A percentile compares a stretch with the other conserved stretches of the same genome.
Evolutionary conservation across 805 yeast species (phyloP).

Genomic region (Yarrowia sp.): DNA sequence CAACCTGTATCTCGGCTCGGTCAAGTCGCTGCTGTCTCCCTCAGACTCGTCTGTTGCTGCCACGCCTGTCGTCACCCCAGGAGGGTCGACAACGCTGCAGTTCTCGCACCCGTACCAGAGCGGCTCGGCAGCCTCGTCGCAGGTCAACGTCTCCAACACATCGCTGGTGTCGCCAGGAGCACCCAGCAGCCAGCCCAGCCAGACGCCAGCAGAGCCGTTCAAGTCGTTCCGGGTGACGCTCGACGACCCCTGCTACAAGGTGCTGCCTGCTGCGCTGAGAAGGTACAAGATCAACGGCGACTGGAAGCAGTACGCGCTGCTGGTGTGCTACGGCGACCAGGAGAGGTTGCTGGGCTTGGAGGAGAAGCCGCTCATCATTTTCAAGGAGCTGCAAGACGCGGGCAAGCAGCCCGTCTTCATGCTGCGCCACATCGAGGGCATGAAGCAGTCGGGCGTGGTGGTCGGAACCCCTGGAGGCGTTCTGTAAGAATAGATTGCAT

Average conservation of each 20-base stretch:
- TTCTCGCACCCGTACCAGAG: conserved; percentile 13
- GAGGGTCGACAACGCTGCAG: conserved; percentile 14
- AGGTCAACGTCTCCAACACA: conserved; percentile 1
- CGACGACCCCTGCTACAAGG: conserved; percentile 87
- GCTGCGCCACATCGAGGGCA: conserved; percentile 66
- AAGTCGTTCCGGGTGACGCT: conserved; percentile 81
- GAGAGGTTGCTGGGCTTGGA: conserved; percentile 79
- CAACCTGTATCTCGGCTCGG: neutral
- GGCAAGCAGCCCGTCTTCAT: conserved; percentile 90
- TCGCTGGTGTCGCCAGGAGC: conserved; percentile 3
- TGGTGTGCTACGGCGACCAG: conserved; percentile 86
- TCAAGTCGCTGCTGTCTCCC: conserved; percentile 8
- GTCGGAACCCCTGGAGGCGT: conserved; percentile 36
- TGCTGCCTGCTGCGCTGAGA: conserved; percentile 83
- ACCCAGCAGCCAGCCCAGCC: neutral
- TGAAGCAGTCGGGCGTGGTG: conserved; percentile 28
- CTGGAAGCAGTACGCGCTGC: conserved; percentile 84
- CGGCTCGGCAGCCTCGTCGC: conserved; percentile 12
- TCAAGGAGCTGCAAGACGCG: conserved; percentile 77
- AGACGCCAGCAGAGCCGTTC: conserved; percentile 67
- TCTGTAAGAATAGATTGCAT: conserved; percentile 26
- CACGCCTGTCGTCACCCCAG: conserved; percentile 4
- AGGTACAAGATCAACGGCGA: conserved; percentile 77
- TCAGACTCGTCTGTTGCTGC: conserved; percentile 7
- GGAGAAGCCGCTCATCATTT: conserved; percentile 83